Evolutionary conservation across 495 filamentous ascomycete species (phyloP), one percentile per base, ranked within the genome.

Genomic region (Aspergillus baeticus): DNA sequence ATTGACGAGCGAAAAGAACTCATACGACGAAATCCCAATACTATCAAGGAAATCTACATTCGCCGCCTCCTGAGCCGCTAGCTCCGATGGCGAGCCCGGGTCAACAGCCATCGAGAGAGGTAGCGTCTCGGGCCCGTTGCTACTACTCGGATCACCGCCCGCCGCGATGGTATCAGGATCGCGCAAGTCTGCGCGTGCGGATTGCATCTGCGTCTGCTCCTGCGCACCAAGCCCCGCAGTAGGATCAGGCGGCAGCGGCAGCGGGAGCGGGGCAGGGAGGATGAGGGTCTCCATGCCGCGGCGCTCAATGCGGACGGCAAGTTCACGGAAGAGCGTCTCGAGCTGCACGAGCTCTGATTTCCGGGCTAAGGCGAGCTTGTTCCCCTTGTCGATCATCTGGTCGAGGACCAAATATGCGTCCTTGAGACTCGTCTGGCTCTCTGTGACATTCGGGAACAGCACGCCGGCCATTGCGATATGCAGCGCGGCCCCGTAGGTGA

Each of bases 301-400:
- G 5, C 38, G 10, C 15, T 57, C 44, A 23, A 57, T 49, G 21
- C 45, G 20, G 1, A 13, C 37, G 1, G 22, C 53, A 0, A 72
- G 53, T 17, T 67, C 62, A 6, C 26, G n/a, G 37, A 72, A 68
- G 11, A 72, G 43, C 5, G 44, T 42, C 35, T 70, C 62, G 1
- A 72, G 45, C 50, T 59, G 58, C 0, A 37, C 44, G 6, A 72
- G 56, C 23, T 72, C 69, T 8, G 50, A 34, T 38, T 69, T 72
- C 15, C 69, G 66, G 2, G 51, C 57, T 10, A 39, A 61, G 0
- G 70, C 72, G 2, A 75, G 29, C 15, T 53, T 55, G 46, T 75
- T 75, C 10, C 71, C 67, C 6, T 57, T 55, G 15, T 36, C 34
- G 38, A 71, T 62, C 68, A 76, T 74, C 43, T 73, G 69, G 51